Evolutionary conservation across 768 basidiomycete genomes (phyloP).

Genomic region (Phanerochaete sordida): DNA sequence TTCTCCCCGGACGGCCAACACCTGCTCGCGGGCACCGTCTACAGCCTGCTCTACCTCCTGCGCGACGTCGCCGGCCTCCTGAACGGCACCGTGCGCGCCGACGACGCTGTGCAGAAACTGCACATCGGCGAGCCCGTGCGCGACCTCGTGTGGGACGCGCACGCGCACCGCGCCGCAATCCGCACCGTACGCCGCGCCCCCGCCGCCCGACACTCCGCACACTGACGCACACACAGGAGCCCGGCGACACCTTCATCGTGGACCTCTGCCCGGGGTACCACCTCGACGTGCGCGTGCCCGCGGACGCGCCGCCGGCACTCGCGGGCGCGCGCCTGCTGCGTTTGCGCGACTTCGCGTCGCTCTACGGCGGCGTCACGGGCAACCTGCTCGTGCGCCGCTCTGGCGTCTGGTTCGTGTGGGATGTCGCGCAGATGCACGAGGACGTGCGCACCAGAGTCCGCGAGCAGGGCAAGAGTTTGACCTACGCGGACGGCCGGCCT

Average conservation of each 20-base stretch:
- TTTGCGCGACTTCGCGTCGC: conserved; percentile 17
- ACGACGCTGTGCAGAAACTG: conserved; percentile 15
- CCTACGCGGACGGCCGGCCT: not conserved
- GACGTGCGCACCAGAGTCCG: not conserved
- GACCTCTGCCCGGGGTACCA: conserved; percentile 14
- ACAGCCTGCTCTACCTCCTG: conserved; percentile 18
- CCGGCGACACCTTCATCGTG: conserved; percentile 18
- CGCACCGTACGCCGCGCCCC: conserved; percentile 12
- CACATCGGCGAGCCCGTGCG: conserved; percentile 16
- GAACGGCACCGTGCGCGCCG: conserved; percentile 2
- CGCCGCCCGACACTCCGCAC: not conserved
- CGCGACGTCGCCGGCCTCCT: conserved; percentile 18
- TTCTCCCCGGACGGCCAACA: conserved; percentile 23
- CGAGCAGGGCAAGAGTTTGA: not conserved
- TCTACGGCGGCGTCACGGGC: conserved; percentile 6
- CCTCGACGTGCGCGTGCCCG: not conserved
- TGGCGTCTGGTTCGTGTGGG: conserved; percentile 19
- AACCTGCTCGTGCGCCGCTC: conserved; percentile 19
- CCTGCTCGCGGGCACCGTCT: conserved; percentile 16
- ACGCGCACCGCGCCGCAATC: conserved; percentile 12
- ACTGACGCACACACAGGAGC: conserved; percentile 7
- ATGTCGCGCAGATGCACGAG: conserved; percentile 9
- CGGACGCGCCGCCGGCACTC: not conserved
- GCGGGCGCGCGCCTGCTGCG: conserved; percentile 1
- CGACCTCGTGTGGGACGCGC: conserved; percentile 18